Evolutionary conservation across 2,329 filamentous ascomycete genomes (phyloP), one percentile per base, ranked within the genome.

Genomic region (Penicillium polonicum): DNA sequence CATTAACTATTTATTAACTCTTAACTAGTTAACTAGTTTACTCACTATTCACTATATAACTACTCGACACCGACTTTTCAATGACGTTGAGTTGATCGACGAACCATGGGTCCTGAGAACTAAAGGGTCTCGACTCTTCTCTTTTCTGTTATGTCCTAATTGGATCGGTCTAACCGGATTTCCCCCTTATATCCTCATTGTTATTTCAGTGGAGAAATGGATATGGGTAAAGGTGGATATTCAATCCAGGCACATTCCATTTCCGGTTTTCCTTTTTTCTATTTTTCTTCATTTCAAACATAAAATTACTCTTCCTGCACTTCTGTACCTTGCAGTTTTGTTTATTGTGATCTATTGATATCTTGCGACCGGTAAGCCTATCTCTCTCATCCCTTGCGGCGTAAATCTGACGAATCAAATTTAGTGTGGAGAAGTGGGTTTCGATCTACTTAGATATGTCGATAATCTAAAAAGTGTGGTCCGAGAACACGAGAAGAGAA

Each of bases 401-500:
- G n/a, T n/a, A 36, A 53, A 42, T 48, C 35, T 31, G 55, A 57
- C 55, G 35, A 57, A 53, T 57, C 55, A 53, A 25, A 12, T 53
- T 17, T 8, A 42, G 42, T 48, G 55, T 53, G 55, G 55, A 57
- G 55, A 57, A 57, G 55, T 57, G 49, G 55, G n/a, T 53, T 57
- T 29, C 1, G 55, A 57, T 53, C 48, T 52, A 52, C 42, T 55
- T 43, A 44, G 65, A 67, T 61, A 67, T 64, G 63, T 67, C 65
- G 64, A 60, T 49, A 50, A 60, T 48, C 61, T 67, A 64, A 60
- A 49, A 33, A 48, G 53, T 52, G 53, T 52, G 59, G 35, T 19
- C 43, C 31, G 43, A 31, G 27, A 29, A 42, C 41, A 54, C 19
- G n/a, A 39, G 12, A 31, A 31, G 17, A 38, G 10, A 31, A 31